Evolutionary conservation across 2,329 filamentous ascomycete genomes (phyloP).

Genomic region (Cladosporium sphaerospermum): DNA sequence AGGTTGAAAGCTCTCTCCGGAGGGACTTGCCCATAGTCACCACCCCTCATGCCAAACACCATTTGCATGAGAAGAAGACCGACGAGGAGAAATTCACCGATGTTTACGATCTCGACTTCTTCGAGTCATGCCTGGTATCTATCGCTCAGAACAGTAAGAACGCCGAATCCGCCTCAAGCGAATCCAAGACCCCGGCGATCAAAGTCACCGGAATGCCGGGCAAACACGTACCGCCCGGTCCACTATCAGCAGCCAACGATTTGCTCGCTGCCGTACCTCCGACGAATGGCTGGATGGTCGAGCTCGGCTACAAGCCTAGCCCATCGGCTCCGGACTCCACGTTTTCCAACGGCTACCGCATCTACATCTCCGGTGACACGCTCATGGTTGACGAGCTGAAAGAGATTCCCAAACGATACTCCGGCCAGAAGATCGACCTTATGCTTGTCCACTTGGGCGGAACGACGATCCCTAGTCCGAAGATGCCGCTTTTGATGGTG

Average conservation of each 20-base stretch:
- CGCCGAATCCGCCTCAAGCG: background rate
- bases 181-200: conserved; percentile 35
- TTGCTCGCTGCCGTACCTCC: conserved; percentile 52
- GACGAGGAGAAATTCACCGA: conserved; percentile 47
- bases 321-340: conserved; percentile 12
- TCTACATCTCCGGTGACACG: conserved; percentile 64
- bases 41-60: conserved; percentile 54
- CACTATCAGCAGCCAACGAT: conserved; percentile 42
- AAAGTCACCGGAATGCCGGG: conserved; percentile 59
- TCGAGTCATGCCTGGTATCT: conserved; percentile 46
- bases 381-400: conserved; percentile 57
- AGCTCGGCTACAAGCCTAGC: conserved; percentile 46
- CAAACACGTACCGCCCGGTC: conserved; percentile 52
- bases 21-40: conserved; percentile 57
- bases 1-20: conserved; percentile 46
- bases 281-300: conserved; percentile 62
- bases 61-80: conserved; percentile 40
- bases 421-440: conserved; percentile 52
- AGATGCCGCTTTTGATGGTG: conserved; percentile 57
- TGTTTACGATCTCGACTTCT: conserved; percentile 52
- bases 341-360: conserved; percentile 42
- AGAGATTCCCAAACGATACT: conserved; percentile 53
- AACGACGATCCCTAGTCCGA: conserved; percentile 57
- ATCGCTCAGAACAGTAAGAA: conserved; percentile 21
- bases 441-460: conserved; percentile 63